Conservation (phyloP, 352 stramenopile species). For the Thraustotheca clavata region DNA sequence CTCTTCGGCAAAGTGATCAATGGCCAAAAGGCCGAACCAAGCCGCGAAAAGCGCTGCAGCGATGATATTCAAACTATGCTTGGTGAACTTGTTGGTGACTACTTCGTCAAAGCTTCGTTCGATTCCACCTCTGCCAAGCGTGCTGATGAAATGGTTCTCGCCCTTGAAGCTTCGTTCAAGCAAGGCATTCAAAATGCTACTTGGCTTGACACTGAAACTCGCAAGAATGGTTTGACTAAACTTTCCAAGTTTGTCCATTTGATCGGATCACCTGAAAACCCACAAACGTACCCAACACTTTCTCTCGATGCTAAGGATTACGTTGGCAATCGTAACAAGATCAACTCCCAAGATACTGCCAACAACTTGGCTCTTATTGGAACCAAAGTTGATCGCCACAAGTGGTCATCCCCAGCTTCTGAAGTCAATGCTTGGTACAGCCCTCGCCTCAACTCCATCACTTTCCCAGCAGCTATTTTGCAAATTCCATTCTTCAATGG, state of each 20-base stretch:
- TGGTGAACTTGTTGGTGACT: constrained; percentile 13
- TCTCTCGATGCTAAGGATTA: neutral
- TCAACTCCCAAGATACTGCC: neutral
- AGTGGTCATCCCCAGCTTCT: constrained; percentile 58
- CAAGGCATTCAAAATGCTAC: neutral
- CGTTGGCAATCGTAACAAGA: neutral
- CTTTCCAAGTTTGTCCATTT: constrained; percentile 15
- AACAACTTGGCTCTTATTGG: constrained; percentile 3
- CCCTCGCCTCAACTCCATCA: constrained; percentile 36
- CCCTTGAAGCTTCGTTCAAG: neutral
- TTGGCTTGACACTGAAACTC: constrained; percentile 3
- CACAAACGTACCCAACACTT: constrained; percentile 1
- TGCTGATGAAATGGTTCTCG: constrained; percentile 8
- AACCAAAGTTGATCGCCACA: constrained; percentile 17
- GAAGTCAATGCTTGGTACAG: constrained; percentile 51
- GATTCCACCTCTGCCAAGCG: neutral
- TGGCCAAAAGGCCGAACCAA: constrained; percentile 11
- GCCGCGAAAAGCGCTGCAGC: neutral
- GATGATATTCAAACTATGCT: neutral
- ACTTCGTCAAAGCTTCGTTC: constrained; percentile 11
- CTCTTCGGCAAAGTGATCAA: constrained; percentile 13
- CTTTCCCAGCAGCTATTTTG: constrained; percentile 78
- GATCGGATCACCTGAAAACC: neutral
- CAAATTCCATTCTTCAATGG: constrained; percentile 69
- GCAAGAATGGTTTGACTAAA: constrained; percentile 9